phyloP scores from a whole-genome alignment of 805 yeast species.

The Starmera dryadoides region DNA sequence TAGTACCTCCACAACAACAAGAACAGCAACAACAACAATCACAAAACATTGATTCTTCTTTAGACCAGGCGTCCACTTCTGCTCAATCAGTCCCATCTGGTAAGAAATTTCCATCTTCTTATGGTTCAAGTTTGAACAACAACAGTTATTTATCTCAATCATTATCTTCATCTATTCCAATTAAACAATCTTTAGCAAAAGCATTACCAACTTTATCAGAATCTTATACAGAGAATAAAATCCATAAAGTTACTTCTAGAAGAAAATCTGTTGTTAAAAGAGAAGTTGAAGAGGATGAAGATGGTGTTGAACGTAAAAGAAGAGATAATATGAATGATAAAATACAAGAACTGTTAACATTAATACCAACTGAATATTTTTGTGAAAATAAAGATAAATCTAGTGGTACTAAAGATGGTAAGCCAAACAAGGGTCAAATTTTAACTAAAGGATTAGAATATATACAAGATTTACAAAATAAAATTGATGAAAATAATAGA shows the following conservation, averaged over 20 bases:
- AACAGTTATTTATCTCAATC: conserved; percentile 2
- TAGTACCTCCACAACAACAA: background rate
- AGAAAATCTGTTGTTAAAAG: conserved; percentile 12
- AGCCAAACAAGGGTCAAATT: conserved; percentile 81
- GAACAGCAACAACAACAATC: background rate
- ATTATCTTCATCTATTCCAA: conserved; percentile 11
- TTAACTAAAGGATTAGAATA: conserved; percentile 70
- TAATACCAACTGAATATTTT: conserved; percentile 41
- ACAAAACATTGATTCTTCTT: no score
- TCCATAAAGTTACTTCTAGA: conserved; percentile 6
- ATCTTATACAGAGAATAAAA: conserved; percentile 10
- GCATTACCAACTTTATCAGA: conserved; percentile 9
- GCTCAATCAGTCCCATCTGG: background rate
- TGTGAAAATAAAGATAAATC: conserved; percentile 33
- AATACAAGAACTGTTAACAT: conserved; percentile 41
- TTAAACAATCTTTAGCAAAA: conserved; percentile 18
- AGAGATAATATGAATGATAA: conserved; percentile 52
- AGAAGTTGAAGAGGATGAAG: conserved; percentile 17
- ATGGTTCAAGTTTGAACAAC: background rate
- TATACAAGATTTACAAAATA: conserved; percentile 56
- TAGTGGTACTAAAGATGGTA: conserved; percentile 74
- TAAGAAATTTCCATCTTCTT: background rate
- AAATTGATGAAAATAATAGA: conserved; percentile 72
- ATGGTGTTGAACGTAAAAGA: conserved; percentile 36
- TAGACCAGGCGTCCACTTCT: no score